phyloP scores from a whole-genome alignment of 257 asterid species.

The Ophiorrhiza pumila region DNA sequence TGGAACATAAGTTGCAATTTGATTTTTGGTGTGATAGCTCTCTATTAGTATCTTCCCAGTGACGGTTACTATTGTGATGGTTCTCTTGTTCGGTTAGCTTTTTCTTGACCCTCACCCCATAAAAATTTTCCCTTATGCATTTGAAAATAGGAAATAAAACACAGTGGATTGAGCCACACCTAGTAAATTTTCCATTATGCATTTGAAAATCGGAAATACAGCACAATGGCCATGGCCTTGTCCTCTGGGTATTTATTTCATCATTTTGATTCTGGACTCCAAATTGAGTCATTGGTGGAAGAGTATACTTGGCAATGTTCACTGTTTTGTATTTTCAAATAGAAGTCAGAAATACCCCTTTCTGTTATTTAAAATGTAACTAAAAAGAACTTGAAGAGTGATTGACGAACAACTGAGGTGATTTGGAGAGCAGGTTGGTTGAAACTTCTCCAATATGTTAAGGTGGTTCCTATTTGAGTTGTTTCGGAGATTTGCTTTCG shows the following conservation, averaged over 20 bases:
- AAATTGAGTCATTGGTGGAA: neutral
- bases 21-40: neutral
- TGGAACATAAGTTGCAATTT: neutral
- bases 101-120: neutral
- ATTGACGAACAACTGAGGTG: neutral
- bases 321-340: neutral
- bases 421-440: neutral
- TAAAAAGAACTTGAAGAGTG: neutral
- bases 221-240: neutral
- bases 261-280: neutral
- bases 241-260: neutral
- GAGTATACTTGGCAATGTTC: neutral
- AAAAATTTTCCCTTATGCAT: neutral
- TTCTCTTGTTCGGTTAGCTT: neutral
- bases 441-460: neutral
- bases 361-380: neutral
- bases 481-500: neutral
- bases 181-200: neutral
- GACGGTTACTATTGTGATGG: neutral
- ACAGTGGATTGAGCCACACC: neutral
- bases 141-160: neutral
- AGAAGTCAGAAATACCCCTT: neutral
- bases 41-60: neutral
- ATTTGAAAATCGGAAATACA: neutral
- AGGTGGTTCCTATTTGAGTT: neutral